These are phyloP conservation scores for Trichoderma orchidacearum DNA, from an alignment of 495 filamentous ascomycete genomes.

Conservation along the genomic window DNA sequence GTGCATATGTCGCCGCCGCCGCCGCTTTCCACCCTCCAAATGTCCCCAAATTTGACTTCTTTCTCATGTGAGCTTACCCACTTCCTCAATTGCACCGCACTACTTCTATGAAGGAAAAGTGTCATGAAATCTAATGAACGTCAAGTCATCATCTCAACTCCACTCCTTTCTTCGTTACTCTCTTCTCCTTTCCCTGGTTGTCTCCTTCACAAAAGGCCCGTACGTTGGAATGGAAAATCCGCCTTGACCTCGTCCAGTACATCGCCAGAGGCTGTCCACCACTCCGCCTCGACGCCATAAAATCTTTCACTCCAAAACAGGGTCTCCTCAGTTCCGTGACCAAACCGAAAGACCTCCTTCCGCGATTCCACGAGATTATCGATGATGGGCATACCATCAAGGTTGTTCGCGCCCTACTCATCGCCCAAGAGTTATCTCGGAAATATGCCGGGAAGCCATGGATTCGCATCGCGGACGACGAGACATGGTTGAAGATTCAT, in stretches of 20 bases:
- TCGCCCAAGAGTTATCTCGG: slow-evolving; percentile 16
- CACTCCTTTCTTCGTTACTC: slow-evolving; percentile 20
- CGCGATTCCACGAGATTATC: slow-evolving; percentile 30
- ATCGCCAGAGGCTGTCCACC: slow-evolving; percentile 43
- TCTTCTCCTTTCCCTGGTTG: slow-evolving; percentile 27
- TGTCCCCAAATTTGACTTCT: slow-evolving; percentile 65
- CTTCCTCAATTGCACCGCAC: no score
- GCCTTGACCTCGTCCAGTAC: slow-evolving; percentile 56
- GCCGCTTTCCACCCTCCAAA: slow-evolving; percentile 50
- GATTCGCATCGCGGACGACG: slow-evolving; percentile 41
- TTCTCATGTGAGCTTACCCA: slow-evolving; percentile 41
- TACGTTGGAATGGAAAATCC: slow-evolving; percentile 62
- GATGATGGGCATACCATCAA: slow-evolving; percentile 79
- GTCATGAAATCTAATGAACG: no score
- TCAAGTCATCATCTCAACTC: slow-evolving; percentile 31
- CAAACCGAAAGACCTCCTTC: slow-evolving; percentile 29
- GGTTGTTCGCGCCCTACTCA: slow-evolving; percentile 49
- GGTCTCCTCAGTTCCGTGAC: background rate
- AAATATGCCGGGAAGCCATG: slow-evolving; percentile 25
- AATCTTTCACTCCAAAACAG: slow-evolving; percentile 31
- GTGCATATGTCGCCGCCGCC: slow-evolving; percentile 46
- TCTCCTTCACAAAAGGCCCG: slow-evolving; percentile 38
- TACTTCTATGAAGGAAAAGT: no score
- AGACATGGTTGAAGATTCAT: slow-evolving; percentile 58
- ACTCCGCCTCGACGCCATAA: slow-evolving; percentile 40